phyloP scores from a whole-genome alignment of 192 early-diverging fungal genomes.

The Linnemannia hyalina region DNA sequence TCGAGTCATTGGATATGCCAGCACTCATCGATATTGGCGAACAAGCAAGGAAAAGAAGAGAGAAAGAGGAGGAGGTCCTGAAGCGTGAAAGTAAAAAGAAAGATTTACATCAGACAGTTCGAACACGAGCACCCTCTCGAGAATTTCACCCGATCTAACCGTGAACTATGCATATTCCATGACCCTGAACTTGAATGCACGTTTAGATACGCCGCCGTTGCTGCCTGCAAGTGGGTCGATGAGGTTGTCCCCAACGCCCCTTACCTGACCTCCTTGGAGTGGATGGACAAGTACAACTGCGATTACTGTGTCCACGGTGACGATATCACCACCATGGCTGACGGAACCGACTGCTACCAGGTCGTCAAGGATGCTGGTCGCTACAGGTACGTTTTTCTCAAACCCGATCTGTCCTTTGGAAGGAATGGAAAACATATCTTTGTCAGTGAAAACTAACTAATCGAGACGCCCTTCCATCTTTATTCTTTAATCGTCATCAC shows the following conservation, averaged over 20 bases:
- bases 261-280: slow-evolving; percentile 90
- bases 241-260: slow-evolving; percentile 93
- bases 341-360: slow-evolving; percentile 98
- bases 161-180: neutral
- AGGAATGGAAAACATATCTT: neutral
- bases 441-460: neutral
- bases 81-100: slow-evolving; percentile 11
- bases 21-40: neutral
- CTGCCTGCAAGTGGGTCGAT: slow-evolving; percentile 95
- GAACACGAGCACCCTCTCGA: neutral
- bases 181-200: neutral
- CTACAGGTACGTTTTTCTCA: slow-evolving; percentile 66
- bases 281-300: slow-evolving; percentile 87
- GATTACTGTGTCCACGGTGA: slow-evolving; percentile 98
- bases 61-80: neutral
- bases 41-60: neutral
- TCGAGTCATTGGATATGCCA: neutral
- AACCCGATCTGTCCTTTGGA: neutral
- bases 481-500: neutral
- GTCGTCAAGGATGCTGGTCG: slow-evolving; percentile 94
- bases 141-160: slow-evolving; percentile 1
- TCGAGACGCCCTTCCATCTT: neutral
- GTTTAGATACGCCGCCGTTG: slow-evolving; percentile 89
- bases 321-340: slow-evolving; percentile 96
- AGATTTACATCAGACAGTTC: neutral